Evolutionary conservation across 257 asterid species (phyloP).

Genomic region (Ilex aquifolium): DNA sequence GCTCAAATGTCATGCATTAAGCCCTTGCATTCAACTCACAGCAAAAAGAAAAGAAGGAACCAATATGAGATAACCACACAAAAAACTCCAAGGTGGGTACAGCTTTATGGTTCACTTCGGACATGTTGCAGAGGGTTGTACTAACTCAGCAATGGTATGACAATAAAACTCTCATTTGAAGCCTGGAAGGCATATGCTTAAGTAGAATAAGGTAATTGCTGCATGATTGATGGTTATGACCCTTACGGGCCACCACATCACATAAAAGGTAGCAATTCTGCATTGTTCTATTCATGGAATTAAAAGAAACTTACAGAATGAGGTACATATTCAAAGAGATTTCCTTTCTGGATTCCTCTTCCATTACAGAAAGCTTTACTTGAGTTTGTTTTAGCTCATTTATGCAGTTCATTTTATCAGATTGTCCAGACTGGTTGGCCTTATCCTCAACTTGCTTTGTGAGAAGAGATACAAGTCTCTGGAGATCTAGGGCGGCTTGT

Average conservation of each 20-base stretch:
- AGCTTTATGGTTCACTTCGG: too few species aligned
- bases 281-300: not conserved
- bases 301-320: constrained; percentile 65
- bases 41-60: too few species aligned
- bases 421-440: constrained; percentile 34
- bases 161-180: too few species aligned
- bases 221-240: not conserved
- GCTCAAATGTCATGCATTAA: too few species aligned
- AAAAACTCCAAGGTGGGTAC: too few species aligned
- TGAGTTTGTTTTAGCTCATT: constrained; percentile 75
- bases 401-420: constrained; percentile 42
- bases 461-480: constrained; percentile 59
- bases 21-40: too few species aligned
- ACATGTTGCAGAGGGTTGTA: too few species aligned
- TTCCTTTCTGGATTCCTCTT: constrained; percentile 71
- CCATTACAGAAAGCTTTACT: constrained; percentile 62
- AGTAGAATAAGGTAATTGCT: too few species aligned
- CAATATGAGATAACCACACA: too few species aligned
- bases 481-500: constrained; percentile 80
- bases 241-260: not conserved
- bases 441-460: constrained; percentile 55
- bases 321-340: constrained; percentile 80
- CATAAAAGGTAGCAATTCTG: not conserved
- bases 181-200: too few species aligned
- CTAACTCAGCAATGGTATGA: too few species aligned